Evolutionary conservation across 768 basidiomycete species (phyloP).

Genomic region (Postia placenta): DNA sequence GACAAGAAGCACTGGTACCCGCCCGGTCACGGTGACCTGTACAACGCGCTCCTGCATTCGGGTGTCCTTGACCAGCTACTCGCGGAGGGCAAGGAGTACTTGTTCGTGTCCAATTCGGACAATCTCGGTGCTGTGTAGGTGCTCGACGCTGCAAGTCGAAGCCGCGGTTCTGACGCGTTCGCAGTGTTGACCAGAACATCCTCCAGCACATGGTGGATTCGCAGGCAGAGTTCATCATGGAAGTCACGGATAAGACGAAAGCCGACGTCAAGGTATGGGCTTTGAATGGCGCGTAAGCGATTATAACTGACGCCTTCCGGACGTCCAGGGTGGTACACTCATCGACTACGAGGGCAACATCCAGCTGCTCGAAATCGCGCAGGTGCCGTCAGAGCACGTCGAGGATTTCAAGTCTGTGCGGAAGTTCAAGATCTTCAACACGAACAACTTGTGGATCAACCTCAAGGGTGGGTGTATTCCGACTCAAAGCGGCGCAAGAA

Average conservation of each 20-base stretch:
- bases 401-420: conserved; percentile 89
- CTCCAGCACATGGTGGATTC: conserved; percentile 81
- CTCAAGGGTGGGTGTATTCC: conserved; percentile 48
- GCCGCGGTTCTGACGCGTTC: not conserved
- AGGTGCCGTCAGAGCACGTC: conserved; percentile 88
- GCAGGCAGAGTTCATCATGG: conserved; percentile 85
- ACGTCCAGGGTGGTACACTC: conserved; percentile 67
- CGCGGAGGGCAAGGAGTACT: conserved; percentile 90
- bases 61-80: conserved; percentile 88
- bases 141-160: not conserved
- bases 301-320: not conserved
- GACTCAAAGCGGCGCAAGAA: too few species aligned
- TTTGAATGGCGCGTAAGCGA: too few species aligned
- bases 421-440: conserved; percentile 94
- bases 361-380: conserved; percentile 88
- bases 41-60: conserved; percentile 86
- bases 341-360: conserved; percentile 89
- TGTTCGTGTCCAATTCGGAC: conserved; percentile 97
- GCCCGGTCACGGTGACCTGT: conserved; percentile 94
- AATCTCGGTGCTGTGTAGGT: conserved; percentile 87
- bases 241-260: conserved; percentile 97
- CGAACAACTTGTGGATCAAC: conserved; percentile 79
- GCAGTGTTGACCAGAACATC: conserved; percentile 42
- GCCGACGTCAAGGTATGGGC: conserved; percentile 53
- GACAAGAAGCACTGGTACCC: conserved; percentile 96